phyloP scores from a whole-genome alignment of 2,329 filamentous ascomycete genomes.

The Beauveria sp. region DNA sequence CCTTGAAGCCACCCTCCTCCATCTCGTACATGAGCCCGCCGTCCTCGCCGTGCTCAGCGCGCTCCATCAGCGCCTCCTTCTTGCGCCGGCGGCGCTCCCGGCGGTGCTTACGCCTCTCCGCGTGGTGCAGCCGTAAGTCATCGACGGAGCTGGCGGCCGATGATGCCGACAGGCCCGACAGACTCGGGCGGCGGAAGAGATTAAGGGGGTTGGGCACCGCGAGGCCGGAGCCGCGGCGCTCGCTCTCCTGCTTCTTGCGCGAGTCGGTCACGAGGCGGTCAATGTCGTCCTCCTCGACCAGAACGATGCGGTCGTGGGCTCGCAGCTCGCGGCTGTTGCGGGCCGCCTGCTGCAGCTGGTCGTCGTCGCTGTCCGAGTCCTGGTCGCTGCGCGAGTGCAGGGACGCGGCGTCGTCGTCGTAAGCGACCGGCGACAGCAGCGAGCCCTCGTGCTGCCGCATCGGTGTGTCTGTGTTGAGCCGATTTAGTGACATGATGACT shows the following conservation, averaged over 20 bases:
- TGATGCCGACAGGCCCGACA: slow-evolving; percentile 23
- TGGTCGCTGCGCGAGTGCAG: slow-evolving; percentile 62
- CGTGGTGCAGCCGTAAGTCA: slow-evolving; percentile 26
- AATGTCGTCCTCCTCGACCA: slow-evolving; percentile 69
- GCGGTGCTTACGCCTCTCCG: slow-evolving; percentile 39
- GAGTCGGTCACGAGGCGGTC: slow-evolving; percentile 51
- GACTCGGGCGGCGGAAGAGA: slow-evolving; percentile 32
- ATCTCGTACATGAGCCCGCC: slow-evolving; percentile 81
- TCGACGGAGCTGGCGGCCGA: slow-evolving; percentile 38
- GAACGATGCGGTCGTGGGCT: slow-evolving; percentile 59
- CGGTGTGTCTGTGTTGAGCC: slow-evolving; percentile 3
- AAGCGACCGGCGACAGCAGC: slow-evolving; percentile 55
- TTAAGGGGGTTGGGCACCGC: slow-evolving; percentile 43
- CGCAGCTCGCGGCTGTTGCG: slow-evolving; percentile 63
- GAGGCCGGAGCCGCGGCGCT: slow-evolving; percentile 42
- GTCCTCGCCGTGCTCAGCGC: slow-evolving; percentile 57
- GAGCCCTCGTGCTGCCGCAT: slow-evolving; percentile 24
- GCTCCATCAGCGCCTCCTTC: slow-evolving; percentile 42
- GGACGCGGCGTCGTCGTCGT: slow-evolving; percentile 63
- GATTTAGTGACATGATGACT: not conserved
- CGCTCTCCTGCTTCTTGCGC: slow-evolving; percentile 40
- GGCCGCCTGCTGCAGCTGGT: slow-evolving; percentile 57
- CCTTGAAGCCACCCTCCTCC: slow-evolving; percentile 70
- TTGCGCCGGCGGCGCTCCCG: slow-evolving; percentile 45
- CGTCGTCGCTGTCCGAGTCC: slow-evolving; percentile 70